Conservation (phyloP, 805 yeast genomes). For the Yarrowia divulgata region DNA sequence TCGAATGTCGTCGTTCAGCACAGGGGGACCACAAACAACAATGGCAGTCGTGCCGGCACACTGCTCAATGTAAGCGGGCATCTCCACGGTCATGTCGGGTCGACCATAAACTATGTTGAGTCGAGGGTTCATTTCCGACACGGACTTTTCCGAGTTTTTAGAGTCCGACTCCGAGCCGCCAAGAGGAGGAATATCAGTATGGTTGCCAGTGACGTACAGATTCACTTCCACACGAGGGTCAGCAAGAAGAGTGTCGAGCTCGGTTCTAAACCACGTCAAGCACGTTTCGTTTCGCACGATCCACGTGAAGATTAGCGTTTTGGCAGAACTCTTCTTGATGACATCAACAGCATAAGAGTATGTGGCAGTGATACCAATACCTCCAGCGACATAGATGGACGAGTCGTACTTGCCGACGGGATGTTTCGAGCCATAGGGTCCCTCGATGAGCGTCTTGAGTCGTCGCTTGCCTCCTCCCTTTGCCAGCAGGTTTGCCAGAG, state of each 20-base stretch:
- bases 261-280: slow-evolving; percentile 56
- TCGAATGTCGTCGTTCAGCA: slow-evolving; percentile 63
- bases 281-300: slow-evolving; percentile 60
- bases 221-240: slow-evolving; percentile 45
- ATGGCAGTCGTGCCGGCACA: slow-evolving; percentile 14
- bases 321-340: slow-evolving; percentile 47
- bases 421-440: slow-evolving; percentile 70
- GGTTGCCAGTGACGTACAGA: slow-evolving; percentile 41
- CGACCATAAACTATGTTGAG: slow-evolving; percentile 22
- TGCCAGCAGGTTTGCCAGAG: slow-evolving; percentile 11
- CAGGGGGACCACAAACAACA: slow-evolving; percentile 61
- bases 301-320: slow-evolving; percentile 64
- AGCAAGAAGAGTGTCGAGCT: slow-evolving; percentile 49
- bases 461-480: slow-evolving; percentile 8
- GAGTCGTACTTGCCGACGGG: slow-evolving; percentile 60
- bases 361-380: slow-evolving; percentile 74
- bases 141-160: neutral
- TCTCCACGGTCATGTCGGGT: slow-evolving; percentile 4
- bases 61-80: slow-evolving; percentile 1
- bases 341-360: slow-evolving; percentile 54
- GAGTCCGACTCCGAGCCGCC: slow-evolving; percentile 29
- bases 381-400: slow-evolving; percentile 71
- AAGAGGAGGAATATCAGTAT: neutral
- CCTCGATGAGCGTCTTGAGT: slow-evolving; percentile 55
- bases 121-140: neutral